These are phyloP conservation scores for Hemisphaericaspora nanyangensis DNA, from an alignment of 805 yeast genomes.

Conservation along the genomic window DNA sequence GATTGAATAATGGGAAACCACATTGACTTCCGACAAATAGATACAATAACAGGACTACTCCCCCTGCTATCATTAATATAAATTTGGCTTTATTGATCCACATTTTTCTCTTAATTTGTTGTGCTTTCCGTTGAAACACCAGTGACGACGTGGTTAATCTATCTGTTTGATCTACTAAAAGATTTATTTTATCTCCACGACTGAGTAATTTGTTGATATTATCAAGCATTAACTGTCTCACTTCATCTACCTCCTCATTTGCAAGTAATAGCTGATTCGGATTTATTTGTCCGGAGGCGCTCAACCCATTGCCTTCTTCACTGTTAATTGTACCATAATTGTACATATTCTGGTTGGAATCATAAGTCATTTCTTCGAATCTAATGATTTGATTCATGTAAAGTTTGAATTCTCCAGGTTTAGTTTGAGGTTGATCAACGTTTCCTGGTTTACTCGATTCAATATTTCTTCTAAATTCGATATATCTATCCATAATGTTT, in stretches of 20 bases:
- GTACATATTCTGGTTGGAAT: slow-evolving; percentile 27
- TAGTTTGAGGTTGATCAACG: slow-evolving; percentile 14
- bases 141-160: slow-evolving; percentile 62
- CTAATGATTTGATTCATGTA: slow-evolving; percentile 55
- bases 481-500: slow-evolving; percentile 48
- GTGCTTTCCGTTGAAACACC: slow-evolving; percentile 68
- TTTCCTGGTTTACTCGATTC: slow-evolving; percentile 5
- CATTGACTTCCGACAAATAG: slow-evolving; percentile 48
- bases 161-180: slow-evolving; percentile 76
- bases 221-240: slow-evolving; percentile 64
- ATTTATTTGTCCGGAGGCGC: slow-evolving; percentile 16
- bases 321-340: slow-evolving; percentile 30
- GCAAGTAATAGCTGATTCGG: slow-evolving; percentile 39
- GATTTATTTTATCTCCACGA: slow-evolving; percentile 73
- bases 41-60: slow-evolving; percentile 33
- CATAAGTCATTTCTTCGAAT: slow-evolving; percentile 47
- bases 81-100: slow-evolving; percentile 64
- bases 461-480: slow-evolving; percentile 33
- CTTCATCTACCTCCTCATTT: slow-evolving; percentile 58
- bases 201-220: slow-evolving; percentile 68
- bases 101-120: slow-evolving; percentile 56
- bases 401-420: slow-evolving; percentile 50
- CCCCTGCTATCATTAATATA: slow-evolving; percentile 22
- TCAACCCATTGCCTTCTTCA: slow-evolving; percentile 10
- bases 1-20: slow-evolving; percentile 48